phyloP scores from a whole-genome alignment of 2,329 filamentous ascomycete species.

The Canariomyces notabilis region DNA sequence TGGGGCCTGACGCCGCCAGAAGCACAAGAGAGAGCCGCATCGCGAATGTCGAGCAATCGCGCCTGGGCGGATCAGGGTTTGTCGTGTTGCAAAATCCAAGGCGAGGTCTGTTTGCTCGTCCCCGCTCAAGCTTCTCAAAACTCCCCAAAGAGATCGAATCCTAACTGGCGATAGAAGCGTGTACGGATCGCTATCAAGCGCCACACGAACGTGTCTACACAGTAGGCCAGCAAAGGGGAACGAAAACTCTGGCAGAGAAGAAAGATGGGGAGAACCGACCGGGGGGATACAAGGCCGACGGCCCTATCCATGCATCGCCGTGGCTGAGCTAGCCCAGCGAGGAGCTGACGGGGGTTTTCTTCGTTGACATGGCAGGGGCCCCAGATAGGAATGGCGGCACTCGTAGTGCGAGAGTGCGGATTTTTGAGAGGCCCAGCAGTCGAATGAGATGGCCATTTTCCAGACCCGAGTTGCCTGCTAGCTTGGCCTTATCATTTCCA shows the following conservation, averaged over 20 bases:
- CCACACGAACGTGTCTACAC: too few species aligned
- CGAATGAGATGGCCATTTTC: too few species aligned
- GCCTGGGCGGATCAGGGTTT: background rate
- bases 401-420: too few species aligned
- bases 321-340: background rate
- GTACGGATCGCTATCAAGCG: too few species aligned
- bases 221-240: background rate
- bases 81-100: background rate
- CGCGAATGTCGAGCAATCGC: background rate
- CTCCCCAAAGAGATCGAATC: background rate
- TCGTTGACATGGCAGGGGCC: too few species aligned
- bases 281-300: background rate
- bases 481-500: too few species aligned
- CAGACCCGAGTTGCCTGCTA: too few species aligned
- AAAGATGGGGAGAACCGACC: background rate
- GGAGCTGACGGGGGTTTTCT: background rate
- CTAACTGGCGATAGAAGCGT: background rate
- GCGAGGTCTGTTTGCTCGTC: background rate
- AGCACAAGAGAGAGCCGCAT: background rate
- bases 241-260: background rate
- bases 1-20: slow-evolving; percentile 1
- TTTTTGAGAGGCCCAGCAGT: too few species aligned
- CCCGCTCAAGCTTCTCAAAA: background rate
- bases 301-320: background rate
- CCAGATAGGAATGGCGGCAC: too few species aligned